A percentile compares a stretch with the other conserved stretches of the same genome.
Conservation (phyloP, 345 rosid genomes). For the Eucalyptus victrix region DNA sequence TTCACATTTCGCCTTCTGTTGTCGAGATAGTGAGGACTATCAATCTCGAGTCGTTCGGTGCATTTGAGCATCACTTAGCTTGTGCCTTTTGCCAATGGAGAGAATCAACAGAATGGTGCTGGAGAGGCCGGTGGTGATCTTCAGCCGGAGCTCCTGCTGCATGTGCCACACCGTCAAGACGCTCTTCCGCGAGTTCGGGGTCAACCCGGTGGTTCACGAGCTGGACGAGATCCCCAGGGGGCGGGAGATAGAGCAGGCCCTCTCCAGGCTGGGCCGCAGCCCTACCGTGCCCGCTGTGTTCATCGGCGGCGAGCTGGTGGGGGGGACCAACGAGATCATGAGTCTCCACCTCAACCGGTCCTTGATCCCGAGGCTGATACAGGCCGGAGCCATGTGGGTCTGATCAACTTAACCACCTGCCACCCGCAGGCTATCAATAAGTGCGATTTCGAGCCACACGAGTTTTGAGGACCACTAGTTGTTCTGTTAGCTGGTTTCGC, state of each 20-base stretch:
- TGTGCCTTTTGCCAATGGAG: constrained; percentile 30
- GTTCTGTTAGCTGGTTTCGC: not conserved
- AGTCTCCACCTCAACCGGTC: constrained; percentile 74
- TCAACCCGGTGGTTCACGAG: constrained; percentile 56
- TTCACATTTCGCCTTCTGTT: not conserved
- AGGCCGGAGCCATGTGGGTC: constrained; percentile 86
- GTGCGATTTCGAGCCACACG: not conserved
- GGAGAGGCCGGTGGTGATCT: constrained; percentile 83
- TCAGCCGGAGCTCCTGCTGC: constrained; percentile 69
- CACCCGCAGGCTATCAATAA: not conserved
- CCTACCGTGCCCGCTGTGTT: constrained; percentile 64
- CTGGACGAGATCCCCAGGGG: constrained; percentile 61
- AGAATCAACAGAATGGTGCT: constrained; percentile 42
- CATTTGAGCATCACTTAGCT: not conserved
- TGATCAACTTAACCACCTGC: not conserved
- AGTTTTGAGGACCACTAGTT: not conserved
- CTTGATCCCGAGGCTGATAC: constrained; percentile 65
- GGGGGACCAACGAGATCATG: constrained; percentile 84
- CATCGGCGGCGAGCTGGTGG: constrained; percentile 74
- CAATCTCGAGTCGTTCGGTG: not conserved
- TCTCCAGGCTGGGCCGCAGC: constrained; percentile 56
- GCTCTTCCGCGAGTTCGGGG: constrained; percentile 65
- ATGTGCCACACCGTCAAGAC: constrained; percentile 79
- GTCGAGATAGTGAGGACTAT: not conserved
- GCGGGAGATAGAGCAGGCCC: constrained; percentile 67